Evolutionary conservation across 1,284 basidiomycete genomes (phyloP), one percentile per base, ranked within the genome.

Genomic region (Earliella scabrosa): DNA sequence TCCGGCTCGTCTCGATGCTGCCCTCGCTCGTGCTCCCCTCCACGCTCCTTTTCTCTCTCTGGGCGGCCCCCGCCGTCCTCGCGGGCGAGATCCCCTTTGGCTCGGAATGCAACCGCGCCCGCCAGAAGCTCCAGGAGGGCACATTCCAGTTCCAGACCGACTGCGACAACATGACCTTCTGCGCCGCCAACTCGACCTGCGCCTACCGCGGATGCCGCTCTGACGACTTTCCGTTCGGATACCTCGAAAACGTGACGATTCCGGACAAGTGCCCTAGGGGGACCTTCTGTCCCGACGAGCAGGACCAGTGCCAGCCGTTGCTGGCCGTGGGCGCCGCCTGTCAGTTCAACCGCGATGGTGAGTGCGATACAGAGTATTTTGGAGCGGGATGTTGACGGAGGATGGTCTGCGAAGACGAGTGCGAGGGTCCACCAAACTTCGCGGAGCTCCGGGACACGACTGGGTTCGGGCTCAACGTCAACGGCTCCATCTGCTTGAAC

Each of bases 271-370:
- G 93, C 66, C 70, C 73, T 3, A 63, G 65, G 18, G 86, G 83
- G 23, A 67, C 79, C 60, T 94, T 93, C 73, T 96, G 93, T 72
- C 93, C 93, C 1, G 93, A 96, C 67, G 93, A 95, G 72, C 85
- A 83, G 60, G 86, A 88, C 65, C 75, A 72, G 2, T 96, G 93
- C 74, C 82, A 88, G 67, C 63, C 73, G 11, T 66, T 88, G 39
- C 74, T 90, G 5, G 49, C 80, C 0, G 82, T 92, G 0, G 87
- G 82, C 26, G 86, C 83, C 58, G 66, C 80, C 13, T 96, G 93
- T 73, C 92, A 95, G 72, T 82, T 95, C 55, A 90, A 95, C 71
- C 85, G 93, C 50, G 94, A 96, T 72, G 92, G 93, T 92, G 60
- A 60, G 80, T 66, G 54, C 46, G 26, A 18, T 9, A 18, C 10